Evolutionary conservation across 148 eudicot species (phyloP), one percentile per base, ranked within the genome.

Genomic region (Rhododendron vialii): DNA sequence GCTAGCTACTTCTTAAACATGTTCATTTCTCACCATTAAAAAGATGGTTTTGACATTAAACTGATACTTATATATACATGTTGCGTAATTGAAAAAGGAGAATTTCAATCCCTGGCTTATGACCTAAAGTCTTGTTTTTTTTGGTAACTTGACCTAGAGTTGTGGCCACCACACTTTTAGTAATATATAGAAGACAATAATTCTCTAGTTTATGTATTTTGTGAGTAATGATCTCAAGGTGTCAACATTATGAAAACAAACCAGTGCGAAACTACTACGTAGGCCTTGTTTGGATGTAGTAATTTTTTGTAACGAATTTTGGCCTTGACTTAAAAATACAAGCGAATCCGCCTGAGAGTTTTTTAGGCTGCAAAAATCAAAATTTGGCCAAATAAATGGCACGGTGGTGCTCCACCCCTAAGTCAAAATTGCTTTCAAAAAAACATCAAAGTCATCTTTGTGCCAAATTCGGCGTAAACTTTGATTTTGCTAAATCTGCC

Each of bases 1-100:
- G 51, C 33, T 50, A 55, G 51, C 33, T 50, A 55, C 83, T 57
- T 57, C 22, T 61, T 43, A 33, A 30, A 18, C 24, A 57, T 57
- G 8, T 57, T 35, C 83, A 81, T 33, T 33, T n/a, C 48, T 81
- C 71, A 55, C 47, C 84, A 55, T 82, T 82, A 57, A 82, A 51
- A 45, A 57, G 17, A 81, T 9, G 17, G 30, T 81, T 55, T 35
- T 35, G 45, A 10, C 30, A 33, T 22, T 33, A 53, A 53, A 53
- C 53, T 26, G 15, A 26, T 10, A 80, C 33, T 8, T 10, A 26
- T 51, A 36, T 50, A 51, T 51, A 14, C 17, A 81, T 57, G 17
- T 35, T 30, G 20, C 50, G 35, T 80, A 47, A 12, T 36, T 33
- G 79, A 75, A 75, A 75, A 75, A 36, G 45, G 15, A 38, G 24